Evolutionary conservation across 2,329 filamentous ascomycete species (phyloP), one percentile per base, ranked within the genome.

Genomic region (Podosphaera xanthii): DNA sequence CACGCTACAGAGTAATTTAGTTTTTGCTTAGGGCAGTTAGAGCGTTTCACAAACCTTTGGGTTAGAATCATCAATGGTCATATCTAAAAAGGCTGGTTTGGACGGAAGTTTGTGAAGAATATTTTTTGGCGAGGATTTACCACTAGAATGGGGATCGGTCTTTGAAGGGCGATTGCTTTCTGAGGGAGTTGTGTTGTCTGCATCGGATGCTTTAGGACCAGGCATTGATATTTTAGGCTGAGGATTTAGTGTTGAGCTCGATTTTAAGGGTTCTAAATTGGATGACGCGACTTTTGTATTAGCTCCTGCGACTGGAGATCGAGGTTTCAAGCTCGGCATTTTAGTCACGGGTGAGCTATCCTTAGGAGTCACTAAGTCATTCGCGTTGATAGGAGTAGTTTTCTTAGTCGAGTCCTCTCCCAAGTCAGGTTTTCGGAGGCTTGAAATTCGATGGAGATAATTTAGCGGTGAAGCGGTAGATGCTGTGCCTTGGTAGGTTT

Each of bases 281-380:
- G 54, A 57, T 4, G 8, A 46, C 2, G 55, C n/a, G 34, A 57
- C 55, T 34, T 57, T 57, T 30, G 55, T 57, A 46, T 46, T 57
- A 10, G 55, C 55, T 44, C 55, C 55, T 31, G 55, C 55, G 14
- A 57, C 55, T 14, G 55, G 55, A 30, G 55, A 57, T 30, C 40
- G 38, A 33, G 55, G 22, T 40, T 46, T 57, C 33, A 22, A 30
- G 36, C 12, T n/a, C 14, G 36, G 31, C 14, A 12, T 12, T 34
- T 34, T 57, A 31, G 36, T 14, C 30, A 33, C 4, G 22, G 6
- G 9, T 10, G 33, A 33, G 22, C 22, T 46, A 44, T 8, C 31
- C 36, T 48, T 57, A 36, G 40, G n/a, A 44, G 40, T 12, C n/a
- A 12, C 40, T 12, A 44, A 44, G 40, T 44, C 40, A 12, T 7